Conservation (phyloP, 306 rosid species). For the Vicia villosa region DNA sequence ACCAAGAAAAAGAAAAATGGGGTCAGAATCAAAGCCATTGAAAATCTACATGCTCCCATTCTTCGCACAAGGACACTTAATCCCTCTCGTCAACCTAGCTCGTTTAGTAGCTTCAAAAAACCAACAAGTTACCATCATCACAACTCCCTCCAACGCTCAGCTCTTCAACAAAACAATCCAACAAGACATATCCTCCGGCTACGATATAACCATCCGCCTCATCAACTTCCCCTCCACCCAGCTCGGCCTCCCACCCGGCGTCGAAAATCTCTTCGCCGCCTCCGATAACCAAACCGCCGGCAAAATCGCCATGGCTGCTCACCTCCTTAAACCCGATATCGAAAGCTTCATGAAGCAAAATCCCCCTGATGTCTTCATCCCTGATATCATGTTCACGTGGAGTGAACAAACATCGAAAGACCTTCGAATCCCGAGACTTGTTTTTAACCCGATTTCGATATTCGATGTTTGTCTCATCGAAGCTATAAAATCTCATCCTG, state of each 20-base stretch:
- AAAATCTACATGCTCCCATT: constrained; percentile 47
- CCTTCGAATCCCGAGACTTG: constrained; percentile 30
- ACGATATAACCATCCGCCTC: constrained; percentile 11
- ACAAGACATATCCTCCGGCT: background rate
- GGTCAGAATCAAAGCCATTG: background rate
- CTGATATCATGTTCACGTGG: constrained; percentile 44
- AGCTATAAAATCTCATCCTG: constrained; percentile 17
- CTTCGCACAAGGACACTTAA: constrained; percentile 42
- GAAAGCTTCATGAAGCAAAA: background rate
- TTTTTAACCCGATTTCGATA: constrained; percentile 35
- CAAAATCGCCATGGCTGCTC: constrained; percentile 32
- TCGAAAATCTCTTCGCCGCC: constrained; percentile 34
- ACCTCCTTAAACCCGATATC: background rate
- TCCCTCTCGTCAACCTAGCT: constrained; percentile 43
- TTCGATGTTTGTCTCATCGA: constrained; percentile 37
- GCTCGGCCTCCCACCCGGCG: constrained; percentile 32
- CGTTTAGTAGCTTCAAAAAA: constrained; percentile 32
- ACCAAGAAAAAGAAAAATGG: background rate
- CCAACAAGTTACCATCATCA: constrained; percentile 42
- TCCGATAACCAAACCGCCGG: constrained; percentile 4
- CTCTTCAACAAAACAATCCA: constrained; percentile 32
- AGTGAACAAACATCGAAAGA: background rate
- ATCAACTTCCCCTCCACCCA: constrained; percentile 23
- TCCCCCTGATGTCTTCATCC: constrained; percentile 36
- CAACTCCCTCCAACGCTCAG: constrained; percentile 38